Base-by-base conservation (phyloP, 768 basidiomycete genomes). In the Tremella yokohamensis region DNA sequence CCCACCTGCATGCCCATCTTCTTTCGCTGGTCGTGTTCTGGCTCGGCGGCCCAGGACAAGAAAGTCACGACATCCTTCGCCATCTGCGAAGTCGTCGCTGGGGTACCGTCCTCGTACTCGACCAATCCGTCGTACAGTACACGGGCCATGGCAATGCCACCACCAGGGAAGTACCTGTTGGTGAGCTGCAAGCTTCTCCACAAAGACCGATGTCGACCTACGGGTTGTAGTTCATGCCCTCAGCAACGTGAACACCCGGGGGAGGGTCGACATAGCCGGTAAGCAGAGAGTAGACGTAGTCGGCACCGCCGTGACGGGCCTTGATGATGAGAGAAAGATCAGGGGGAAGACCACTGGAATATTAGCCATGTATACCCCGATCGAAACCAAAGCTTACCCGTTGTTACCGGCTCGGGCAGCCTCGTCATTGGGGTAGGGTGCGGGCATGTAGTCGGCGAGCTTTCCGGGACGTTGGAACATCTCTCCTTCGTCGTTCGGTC, bases 391-490 rank as follows among this genome's bases (percentile, higher is more conserved):
- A 15, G 49, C 69, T 64, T 44, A 73, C 65, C 72, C 96, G 60
- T 81, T 88, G 78, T 99, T 99, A 57, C 86, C 82, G 57, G 94
- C 88, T 66, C 96, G 84, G 50, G 96, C 91, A 66, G 96, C 94
- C 81, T 97, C 91, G 64, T 98, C 94, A 73, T 99, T 99, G 65
- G 93, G 85, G 80, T 99, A 99, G 42, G 96, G 90, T 47, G 82
- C 75, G 55, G 94, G 96, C 82, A 99, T 81, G 79, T 97, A 98
- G 78, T 99, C 96, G 39, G 96, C 85, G 58, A 98, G 87, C 79
- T 99, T 99, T 79, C 96, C 96, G 12, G 96, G 96, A 54, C 96
- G 83, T 80, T 90, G 85, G 84, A 97, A 99, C 93, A 96, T 98
- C 79, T 97, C 91, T 66, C 96, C 96, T 65, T 88, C 81, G 64